These are phyloP conservation scores for Heimioporus retisporus DNA, from an alignment of 1,284 basidiomycete species.

Conservation along the genomic window DNA sequence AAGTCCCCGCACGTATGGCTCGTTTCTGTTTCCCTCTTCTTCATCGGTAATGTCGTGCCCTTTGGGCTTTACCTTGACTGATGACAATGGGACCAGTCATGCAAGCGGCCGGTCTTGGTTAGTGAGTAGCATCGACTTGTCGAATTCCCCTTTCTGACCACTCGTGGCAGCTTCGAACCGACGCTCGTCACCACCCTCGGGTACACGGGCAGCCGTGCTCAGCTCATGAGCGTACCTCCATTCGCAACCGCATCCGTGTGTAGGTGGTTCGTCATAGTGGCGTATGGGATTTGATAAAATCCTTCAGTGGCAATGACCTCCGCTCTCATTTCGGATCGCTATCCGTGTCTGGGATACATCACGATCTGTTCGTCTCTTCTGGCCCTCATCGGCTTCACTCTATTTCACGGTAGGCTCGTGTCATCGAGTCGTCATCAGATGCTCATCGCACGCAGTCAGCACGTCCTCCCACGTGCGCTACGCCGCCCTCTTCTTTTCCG, in stretches of 20 bases:
- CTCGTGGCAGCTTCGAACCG: constrained; percentile 58
- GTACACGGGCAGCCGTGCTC: constrained; percentile 53
- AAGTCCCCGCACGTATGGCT: constrained; percentile 48
- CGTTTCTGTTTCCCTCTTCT: constrained; percentile 51
- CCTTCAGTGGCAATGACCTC: constrained; percentile 51
- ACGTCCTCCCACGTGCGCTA: constrained; percentile 52
- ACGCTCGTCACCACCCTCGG: constrained; percentile 60
- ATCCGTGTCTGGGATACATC: constrained; percentile 54
- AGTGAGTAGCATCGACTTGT: neutral
- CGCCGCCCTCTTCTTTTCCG: constrained; percentile 60
- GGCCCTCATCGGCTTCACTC: constrained; percentile 56
- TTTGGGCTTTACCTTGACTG: constrained; percentile 47
- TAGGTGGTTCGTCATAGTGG: constrained; percentile 25
- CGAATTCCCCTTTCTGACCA: constrained; percentile 11
- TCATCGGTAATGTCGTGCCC: constrained; percentile 34
- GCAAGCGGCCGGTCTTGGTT: constrained; percentile 21
- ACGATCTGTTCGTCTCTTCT: constrained; percentile 49
- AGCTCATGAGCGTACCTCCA: constrained; percentile 62
- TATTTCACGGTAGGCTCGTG: constrained; percentile 55
- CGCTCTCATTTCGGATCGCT: constrained; percentile 56
- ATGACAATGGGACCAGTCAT: constrained; percentile 50
- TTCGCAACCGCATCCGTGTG: constrained; percentile 55
- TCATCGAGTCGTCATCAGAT: neutral
- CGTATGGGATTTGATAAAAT: constrained; percentile 35
- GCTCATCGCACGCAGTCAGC: constrained; percentile 24